A percentile compares a stretch with the other conserved stretches of the same genome.
These are phyloP conservation scores for Alectoria sarmentosa DNA, from an alignment of 495 filamentous ascomycete species.

Conservation along the genomic window DNA sequence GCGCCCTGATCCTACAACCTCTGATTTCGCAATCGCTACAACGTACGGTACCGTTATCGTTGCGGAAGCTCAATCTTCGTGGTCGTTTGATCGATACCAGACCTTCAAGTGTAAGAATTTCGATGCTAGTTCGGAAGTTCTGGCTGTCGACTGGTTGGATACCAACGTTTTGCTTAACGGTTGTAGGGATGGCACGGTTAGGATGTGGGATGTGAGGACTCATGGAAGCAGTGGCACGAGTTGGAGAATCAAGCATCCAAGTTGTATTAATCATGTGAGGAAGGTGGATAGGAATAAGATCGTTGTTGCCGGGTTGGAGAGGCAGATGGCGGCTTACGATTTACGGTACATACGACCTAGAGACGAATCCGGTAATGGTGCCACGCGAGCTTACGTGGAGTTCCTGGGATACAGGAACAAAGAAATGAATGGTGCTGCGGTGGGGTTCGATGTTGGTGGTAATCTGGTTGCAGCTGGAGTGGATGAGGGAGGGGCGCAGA, in stretches of 20 bases:
- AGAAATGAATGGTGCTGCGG: neutral
- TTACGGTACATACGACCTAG: slow-evolving; percentile 10
- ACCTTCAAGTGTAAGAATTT: neutral
- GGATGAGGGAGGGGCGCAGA: slow-evolving; percentile 3
- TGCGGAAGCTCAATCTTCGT: slow-evolving; percentile 6
- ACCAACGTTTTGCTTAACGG: slow-evolving; percentile 15
- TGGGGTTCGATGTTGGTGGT: slow-evolving; percentile 17
- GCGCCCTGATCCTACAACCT: neutral
- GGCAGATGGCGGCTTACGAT: slow-evolving; percentile 13
- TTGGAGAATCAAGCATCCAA: slow-evolving; percentile 12
- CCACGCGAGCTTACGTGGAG: slow-evolving; percentile 7
- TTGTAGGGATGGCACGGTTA: slow-evolving; percentile 10
- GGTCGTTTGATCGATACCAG: neutral
- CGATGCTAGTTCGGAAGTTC: neutral
- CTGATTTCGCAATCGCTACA: slow-evolving; percentile 18
- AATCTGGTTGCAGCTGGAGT: slow-evolving; percentile 14
- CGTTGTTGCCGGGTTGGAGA: slow-evolving; percentile 17
- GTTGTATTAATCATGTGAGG: slow-evolving; percentile 16
- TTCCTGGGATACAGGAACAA: slow-evolving; percentile 12
- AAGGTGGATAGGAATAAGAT: slow-evolving; percentile 12
- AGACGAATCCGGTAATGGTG: neutral
- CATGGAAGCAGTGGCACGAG: slow-evolving; percentile 8
- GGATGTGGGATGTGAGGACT: slow-evolving; percentile 19
- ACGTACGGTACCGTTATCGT: slow-evolving; percentile 4
- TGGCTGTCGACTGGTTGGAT: slow-evolving; percentile 19